phyloP scores from a whole-genome alignment of 257 asterid species.

The Nicotiana knightiana region DNA sequence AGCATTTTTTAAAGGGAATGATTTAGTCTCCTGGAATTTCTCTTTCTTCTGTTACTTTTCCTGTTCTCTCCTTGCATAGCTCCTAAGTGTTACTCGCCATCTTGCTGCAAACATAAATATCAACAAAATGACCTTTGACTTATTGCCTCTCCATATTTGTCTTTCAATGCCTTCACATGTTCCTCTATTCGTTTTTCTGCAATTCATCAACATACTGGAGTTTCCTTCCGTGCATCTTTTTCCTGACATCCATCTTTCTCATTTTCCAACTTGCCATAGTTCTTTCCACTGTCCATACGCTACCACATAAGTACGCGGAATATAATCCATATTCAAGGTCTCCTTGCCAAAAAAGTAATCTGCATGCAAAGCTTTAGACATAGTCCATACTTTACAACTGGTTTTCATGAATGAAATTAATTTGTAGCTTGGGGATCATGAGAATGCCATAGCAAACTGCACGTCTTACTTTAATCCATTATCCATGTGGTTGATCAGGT shows the following conservation, averaged over 20 bases:
- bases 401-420: background rate
- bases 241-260: background rate
- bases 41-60: background rate
- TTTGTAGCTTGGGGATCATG: slow-evolving; percentile 1
- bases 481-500: background rate
- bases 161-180: background rate
- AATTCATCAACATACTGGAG: background rate
- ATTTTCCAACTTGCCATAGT: background rate
- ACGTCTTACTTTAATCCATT: background rate
- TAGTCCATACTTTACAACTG: background rate
- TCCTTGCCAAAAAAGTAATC: background rate
- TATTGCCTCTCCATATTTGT: background rate
- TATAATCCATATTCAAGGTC: background rate
- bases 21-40: background rate
- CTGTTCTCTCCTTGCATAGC: background rate
- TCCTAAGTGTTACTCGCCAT: background rate
- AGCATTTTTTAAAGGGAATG: background rate
- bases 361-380: background rate
- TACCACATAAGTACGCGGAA: background rate
- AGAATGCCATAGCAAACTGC: background rate
- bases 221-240: background rate
- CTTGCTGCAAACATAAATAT: too few relatives aligned
- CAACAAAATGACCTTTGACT: too few relatives aligned
- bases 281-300: background rate
- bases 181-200: background rate